Evolutionary conservation across 2,329 filamentous ascomycete genomes (phyloP), one percentile per base, ranked within the genome.

Genomic region (Phyllosticta citriasiana): DNA sequence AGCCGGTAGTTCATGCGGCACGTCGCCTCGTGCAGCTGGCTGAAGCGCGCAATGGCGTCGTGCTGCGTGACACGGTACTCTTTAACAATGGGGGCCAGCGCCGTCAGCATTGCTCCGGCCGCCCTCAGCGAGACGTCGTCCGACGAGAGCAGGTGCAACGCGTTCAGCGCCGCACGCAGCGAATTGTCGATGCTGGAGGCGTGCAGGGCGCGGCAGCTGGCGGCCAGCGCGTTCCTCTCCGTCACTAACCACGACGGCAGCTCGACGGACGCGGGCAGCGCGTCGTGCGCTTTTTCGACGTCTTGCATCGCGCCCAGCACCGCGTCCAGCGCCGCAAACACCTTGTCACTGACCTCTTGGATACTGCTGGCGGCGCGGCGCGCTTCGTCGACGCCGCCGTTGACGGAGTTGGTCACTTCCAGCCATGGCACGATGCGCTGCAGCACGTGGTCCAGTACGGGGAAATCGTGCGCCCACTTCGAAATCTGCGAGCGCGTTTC

Each of bases 261-360:
- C 35, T 89, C 85, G 1, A 78, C 77, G 1, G 86, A 83, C 4
- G 74, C 70, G 1, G 87, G 85, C 1, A 86, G 74, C 3, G 78
- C 77, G 10, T 77, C 73, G 8, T 84, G 75, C 2, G 79, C 75
- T 63, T 82, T 83, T 62, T 84, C 82, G 54, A 88, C 80, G 64
- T 86, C 84, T 71, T 97, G 91, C 55, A 96, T 80, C 0, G 88
- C 87, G 40, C 93, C 88, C 1, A 97, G 84, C 27, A 93, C 82
- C 57, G 84, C 83, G 72, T 96, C 89, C 55, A 87, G 83, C n/a
- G 88, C 78, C 1, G 74, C 81, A 47, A 89, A 82, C 1, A 91
- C 73, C 3, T 80, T 77, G 14, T 80, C 74, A 52, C 85, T 82
- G 53, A 91, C 81, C 0, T 74, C 70, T 19, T 79, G 68, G 5